Evolutionary conservation across 1,139 yeast species (phyloP).

Genomic region (Protomyces lactucae-debilis): DNA sequence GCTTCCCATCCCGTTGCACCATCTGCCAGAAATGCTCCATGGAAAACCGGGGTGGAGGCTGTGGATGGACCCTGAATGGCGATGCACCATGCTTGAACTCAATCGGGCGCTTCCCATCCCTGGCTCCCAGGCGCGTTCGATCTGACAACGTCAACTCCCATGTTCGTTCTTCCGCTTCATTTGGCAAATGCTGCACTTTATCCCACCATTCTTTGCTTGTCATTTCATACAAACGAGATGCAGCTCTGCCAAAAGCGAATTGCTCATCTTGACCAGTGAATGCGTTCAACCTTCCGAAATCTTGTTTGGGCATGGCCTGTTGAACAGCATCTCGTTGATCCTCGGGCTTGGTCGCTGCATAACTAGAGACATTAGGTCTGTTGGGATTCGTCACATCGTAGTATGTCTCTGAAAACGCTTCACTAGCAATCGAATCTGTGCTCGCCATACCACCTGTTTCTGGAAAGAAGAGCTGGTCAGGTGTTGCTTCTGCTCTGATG

Average conservation of each 20-base stretch:
- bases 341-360: conserved; percentile 43
- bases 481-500: conserved; percentile 81
- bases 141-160: background rate
- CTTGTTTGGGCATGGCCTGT: conserved; percentile 32
- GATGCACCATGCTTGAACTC: conserved; percentile 22
- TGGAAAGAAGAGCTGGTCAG: conserved; percentile 73
- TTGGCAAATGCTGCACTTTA: conserved; percentile 20
- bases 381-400: conserved; percentile 61
- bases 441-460: conserved; percentile 39
- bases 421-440: conserved; percentile 31
- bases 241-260: conserved; percentile 69
- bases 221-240: conserved; percentile 65
- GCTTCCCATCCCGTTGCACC: conserved; percentile 58
- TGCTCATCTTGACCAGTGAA: conserved; percentile 76
- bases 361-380: conserved; percentile 63
- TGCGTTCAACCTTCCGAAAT: conserved; percentile 51
- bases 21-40: conserved; percentile 60
- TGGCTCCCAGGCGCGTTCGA: conserved; percentile 5
- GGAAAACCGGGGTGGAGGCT: conserved; percentile 48
- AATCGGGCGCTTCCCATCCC: background rate
- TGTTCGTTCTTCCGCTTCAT: conserved; percentile 20
- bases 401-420: conserved; percentile 52
- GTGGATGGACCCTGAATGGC: conserved; percentile 19
- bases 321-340: conserved; percentile 36
- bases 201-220: conserved; percentile 52